Evolutionary conservation across 192 early-diverging fungal genomes (phyloP), one percentile per base, ranked within the genome.

Genomic region (Paraglomus brasilianum): DNA sequence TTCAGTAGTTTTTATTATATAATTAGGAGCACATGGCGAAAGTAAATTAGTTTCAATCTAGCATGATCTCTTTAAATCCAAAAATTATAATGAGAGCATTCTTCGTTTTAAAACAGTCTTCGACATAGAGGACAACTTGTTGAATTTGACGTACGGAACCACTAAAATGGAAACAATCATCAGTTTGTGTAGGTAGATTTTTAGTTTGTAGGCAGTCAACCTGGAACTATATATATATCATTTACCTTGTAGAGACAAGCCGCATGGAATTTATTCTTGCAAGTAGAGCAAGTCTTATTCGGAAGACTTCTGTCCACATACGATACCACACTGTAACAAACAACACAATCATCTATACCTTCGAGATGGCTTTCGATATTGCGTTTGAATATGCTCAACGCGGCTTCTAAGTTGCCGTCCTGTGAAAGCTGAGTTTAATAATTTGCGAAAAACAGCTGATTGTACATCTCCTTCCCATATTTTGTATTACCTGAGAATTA

Each of bases 301-400:
- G 97, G 97, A 57, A 97, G 73, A 14, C 88, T 86, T 58, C 89
- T 82, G 77, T 97, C 95, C 61, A 91, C 80, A 4, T 92, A 83
- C 42, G 93, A 91, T 15, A 99, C 92, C 51, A 97, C 89, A 22
- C 94, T 97, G 74, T 98, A 99, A 80, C 96, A 98, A 72, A 99
- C 98, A 2, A 92, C 87, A 72, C 96, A 99, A 74, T 97, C 95
- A 71, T 97, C 96, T 41, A 95, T 89, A n/a, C 95, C 97, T 44
- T 92, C 89, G 80, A 98, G 97, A 73, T 96, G 95, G 43, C 94
- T 78, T n/a, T 82, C 80, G 19, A 95, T 86, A 73, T 99, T 99
- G 63, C 86, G 87, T 48, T 90, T 79, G 66, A 95, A 90, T 60
- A 94, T 74, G 5, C 81, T 80, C 50, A 97, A 75, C 0, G 91